Conservation (phyloP, 495 filamentous ascomycete genomes). For the Penicillium mononematosum region DNA sequence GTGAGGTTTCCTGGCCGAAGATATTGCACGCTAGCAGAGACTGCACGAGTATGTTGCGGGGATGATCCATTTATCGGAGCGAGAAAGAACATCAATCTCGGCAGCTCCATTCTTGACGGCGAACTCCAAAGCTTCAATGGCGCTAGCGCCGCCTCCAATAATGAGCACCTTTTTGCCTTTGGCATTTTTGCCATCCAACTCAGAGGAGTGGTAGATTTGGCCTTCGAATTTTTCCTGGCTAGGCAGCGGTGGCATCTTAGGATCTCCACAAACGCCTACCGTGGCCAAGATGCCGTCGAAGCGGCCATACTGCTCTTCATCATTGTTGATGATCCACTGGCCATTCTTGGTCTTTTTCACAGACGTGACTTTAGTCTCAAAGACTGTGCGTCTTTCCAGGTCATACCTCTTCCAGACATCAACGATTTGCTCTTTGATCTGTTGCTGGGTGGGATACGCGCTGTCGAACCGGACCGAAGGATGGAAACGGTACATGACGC, state of each 20-base stretch:
- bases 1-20: constrained; percentile 69
- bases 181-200: constrained; percentile 67
- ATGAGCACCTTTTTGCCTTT: constrained; percentile 71
- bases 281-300: constrained; percentile 79
- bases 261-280: constrained; percentile 75
- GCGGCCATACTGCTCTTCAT: constrained; percentile 61
- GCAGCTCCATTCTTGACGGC: constrained; percentile 63
- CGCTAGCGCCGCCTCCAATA: constrained; percentile 77
- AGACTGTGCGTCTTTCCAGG: constrained; percentile 66
- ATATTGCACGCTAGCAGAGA: constrained; percentile 73
- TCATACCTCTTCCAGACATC: constrained; percentile 74
- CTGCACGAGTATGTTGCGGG: constrained; percentile 72
- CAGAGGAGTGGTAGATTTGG: constrained; percentile 68
- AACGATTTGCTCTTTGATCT: constrained; percentile 69
- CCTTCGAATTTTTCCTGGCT: constrained; percentile 67
- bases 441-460: constrained; percentile 71
- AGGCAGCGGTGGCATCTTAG: constrained; percentile 66
- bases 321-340: constrained; percentile 80
- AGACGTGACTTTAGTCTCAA: constrained; percentile 65
- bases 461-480: constrained; percentile 70
- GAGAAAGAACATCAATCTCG: constrained; percentile 69
- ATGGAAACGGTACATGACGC: constrained; percentile 85
- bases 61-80: constrained; percentile 87
- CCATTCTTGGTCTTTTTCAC: constrained; percentile 67
- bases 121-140: constrained; percentile 82